A percentile compares a stretch with the other conserved stretches of the same genome.
Evolutionary conservation across 2,329 filamentous ascomycete species (phyloP).

Genomic region (Torrubiella hemipterigena): DNA sequence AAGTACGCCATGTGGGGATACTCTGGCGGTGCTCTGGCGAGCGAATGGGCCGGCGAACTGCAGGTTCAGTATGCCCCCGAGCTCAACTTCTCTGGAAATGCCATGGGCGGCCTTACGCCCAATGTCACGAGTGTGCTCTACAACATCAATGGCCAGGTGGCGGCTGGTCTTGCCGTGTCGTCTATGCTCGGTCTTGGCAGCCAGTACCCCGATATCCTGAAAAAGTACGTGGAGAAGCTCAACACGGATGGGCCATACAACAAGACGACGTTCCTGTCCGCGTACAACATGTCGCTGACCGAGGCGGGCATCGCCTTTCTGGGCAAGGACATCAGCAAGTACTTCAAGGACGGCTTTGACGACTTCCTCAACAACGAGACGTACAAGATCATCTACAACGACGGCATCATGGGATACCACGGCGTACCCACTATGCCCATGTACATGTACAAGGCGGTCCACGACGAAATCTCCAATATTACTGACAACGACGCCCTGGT

Average conservation of each 20-base stretch:
- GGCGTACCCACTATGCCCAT: conserved; percentile 31
- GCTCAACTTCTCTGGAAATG: conserved; percentile 33
- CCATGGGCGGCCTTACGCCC: conserved; percentile 33
- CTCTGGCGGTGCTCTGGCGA: conserved; percentile 39
- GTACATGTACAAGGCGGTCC: conserved; percentile 33
- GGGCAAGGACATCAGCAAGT: conserved; percentile 3
- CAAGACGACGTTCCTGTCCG: conserved; percentile 2
- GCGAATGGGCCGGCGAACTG: conserved; percentile 39
- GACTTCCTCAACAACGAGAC: conserved; percentile 1
- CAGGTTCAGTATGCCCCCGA: conserved; percentile 41
- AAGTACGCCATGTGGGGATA: conserved; percentile 40
- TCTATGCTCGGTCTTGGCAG: conserved; percentile 11
- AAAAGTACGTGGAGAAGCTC: conserved; percentile 2
- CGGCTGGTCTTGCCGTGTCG: conserved; percentile 11
- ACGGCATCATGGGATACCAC: conserved; percentile 16
- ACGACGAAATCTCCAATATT: conserved; percentile 29
- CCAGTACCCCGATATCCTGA: conserved; percentile 10
- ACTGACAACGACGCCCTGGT: conserved; percentile 29
- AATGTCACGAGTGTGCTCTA: conserved; percentile 24
- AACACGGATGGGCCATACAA: conserved; percentile 3
- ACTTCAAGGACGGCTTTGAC: conserved; percentile 4
- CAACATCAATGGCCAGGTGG: conserved; percentile 15
- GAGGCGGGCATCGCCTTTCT: background rate
- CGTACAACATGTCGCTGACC: background rate
- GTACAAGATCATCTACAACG: conserved; percentile 1